phyloP scores from a whole-genome alignment of 2,329 filamentous ascomycete species.

The Alternaria conjuncta region DNA sequence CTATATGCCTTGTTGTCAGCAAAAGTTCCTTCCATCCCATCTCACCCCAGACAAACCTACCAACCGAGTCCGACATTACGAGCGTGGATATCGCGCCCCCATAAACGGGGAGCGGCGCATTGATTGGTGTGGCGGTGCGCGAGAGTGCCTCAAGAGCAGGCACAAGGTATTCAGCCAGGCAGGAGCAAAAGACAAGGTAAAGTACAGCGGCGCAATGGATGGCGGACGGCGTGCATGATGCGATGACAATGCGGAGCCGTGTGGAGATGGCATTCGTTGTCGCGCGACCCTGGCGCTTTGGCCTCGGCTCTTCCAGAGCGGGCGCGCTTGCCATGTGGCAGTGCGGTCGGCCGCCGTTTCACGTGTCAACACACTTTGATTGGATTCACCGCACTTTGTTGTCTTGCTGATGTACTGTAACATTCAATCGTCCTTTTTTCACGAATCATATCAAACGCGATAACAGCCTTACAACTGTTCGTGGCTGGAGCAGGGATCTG shows the following conservation, averaged over 20 bases:
- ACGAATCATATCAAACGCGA: too few species aligned
- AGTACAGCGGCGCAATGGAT: neutral
- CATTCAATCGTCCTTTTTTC: neutral
- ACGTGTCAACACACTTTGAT: neutral
- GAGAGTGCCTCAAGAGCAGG: neutral
- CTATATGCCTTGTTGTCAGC: conserved; percentile 55
- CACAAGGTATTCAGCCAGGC: conserved; percentile 3
- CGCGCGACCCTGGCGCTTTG: conserved; percentile 11
- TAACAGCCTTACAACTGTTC: neutral
- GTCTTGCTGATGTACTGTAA: neutral
- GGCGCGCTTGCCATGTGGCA: conserved; percentile 16
- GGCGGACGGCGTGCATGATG: conserved; percentile 10
- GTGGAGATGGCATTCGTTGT: conserved; percentile 15
- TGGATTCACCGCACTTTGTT: neutral
- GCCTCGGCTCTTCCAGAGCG: conserved; percentile 10
- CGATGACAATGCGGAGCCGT: conserved; percentile 17
- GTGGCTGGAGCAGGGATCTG: neutral
- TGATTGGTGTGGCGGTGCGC: neutral
- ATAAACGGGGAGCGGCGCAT: conserved; percentile 17
- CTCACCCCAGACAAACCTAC: conserved; percentile 33
- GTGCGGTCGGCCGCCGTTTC: neutral
- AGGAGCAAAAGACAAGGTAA: neutral
- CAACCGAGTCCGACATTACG: conserved; percentile 51
- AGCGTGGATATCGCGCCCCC: conserved; percentile 31
- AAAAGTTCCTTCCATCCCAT: neutral